A percentile compares a stretch with the other conserved stretches of the same genome.
Conservation (phyloP, 805 yeast species). For the Yamadazyma sp. region DNA sequence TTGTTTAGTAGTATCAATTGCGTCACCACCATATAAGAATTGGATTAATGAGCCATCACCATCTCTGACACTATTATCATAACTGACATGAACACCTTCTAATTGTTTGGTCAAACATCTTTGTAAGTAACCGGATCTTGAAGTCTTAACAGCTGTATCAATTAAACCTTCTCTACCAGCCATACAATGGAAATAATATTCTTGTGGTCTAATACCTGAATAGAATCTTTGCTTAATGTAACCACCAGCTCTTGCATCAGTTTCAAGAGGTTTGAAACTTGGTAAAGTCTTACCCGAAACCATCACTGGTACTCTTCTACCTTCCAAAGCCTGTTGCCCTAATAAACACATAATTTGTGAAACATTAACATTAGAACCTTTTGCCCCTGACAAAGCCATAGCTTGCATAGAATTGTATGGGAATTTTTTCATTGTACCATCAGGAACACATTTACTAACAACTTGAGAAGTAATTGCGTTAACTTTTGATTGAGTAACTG, state of each 20-base stretch:
- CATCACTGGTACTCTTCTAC: slow-evolving; percentile 99
- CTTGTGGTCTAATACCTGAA: slow-evolving; percentile 97
- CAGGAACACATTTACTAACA: slow-evolving; percentile 92
- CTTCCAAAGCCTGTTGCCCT: slow-evolving; percentile 99
- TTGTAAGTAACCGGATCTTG: slow-evolving; percentile 97
- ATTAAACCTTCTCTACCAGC: slow-evolving; percentile 99
- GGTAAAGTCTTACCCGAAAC: slow-evolving; percentile 97
- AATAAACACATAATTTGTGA: slow-evolving; percentile 99
- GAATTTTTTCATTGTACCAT: slow-evolving; percentile 91
- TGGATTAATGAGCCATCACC: slow-evolving; percentile 92
- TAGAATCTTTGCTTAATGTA: slow-evolving; percentile 95
- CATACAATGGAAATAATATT: slow-evolving; percentile 99
- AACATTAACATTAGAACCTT: slow-evolving; percentile 97
- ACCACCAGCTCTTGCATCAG: slow-evolving; percentile 98
- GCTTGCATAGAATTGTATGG: slow-evolving; percentile 98
- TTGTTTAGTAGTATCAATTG: slow-evolving; percentile 91
- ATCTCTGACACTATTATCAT: slow-evolving; percentile 94
- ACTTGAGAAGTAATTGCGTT: slow-evolving; percentile 92
- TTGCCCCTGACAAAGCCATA: slow-evolving; percentile 99
- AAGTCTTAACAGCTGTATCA: slow-evolving; percentile 98
- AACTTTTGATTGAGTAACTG: slow-evolving; percentile 90
- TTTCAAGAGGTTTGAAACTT: slow-evolving; percentile 92
- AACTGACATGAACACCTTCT: slow-evolving; percentile 92
- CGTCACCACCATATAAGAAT: slow-evolving; percentile 97
- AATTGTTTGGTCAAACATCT: slow-evolving; percentile 97